Base-by-base conservation (phyloP, 1,284 basidiomycete species). In the Lentinula novae-zelandiae region DNA sequence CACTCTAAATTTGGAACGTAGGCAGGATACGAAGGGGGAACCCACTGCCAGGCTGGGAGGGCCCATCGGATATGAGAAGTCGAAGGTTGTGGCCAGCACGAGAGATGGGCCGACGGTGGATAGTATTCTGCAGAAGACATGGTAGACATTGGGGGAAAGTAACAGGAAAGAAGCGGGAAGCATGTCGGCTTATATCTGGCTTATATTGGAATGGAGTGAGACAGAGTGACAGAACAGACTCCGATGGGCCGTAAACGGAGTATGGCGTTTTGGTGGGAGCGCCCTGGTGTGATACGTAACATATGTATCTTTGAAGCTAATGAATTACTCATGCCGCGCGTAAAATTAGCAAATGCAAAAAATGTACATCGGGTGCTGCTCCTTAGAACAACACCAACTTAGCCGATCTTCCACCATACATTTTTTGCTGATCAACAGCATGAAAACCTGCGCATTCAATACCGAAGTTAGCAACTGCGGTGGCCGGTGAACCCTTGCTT, bases 181-280 rank as follows among this genome's bases (percentile, higher is more conserved):
- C 51, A 61, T 48, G 46, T 36, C 13, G 52, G 9, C 60, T 61
- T 61, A 57, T 61, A 58, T 58, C 53, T 7, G 52, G 9, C 60
- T 61, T 61, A 57, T 61, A 58, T 58, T 58, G 48, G 49, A 53
- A 61, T 60, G 44, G 59, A 60, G 52, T 50, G 53, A 55, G 59
- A 60, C 51, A 56, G 52, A 53, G 60, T 61, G 52, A 53, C 53
- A 61, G 54, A 57, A 57, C 36, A 57, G 55, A 53, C 53, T 49
- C 46, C 53, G 60, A 60, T 55, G 42, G 53, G 55, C 55, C 55
- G 58, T 54, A 53, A 60, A 53, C 58, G 58, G 58, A 57, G 55
- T 46, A 57, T 57, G 31, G 44, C 53, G 38, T 31, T 55, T 55
- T 55, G 31, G 49, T 44, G 50, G 22, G 58, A 53, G 50, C 58